phyloP scores from a whole-genome alignment of 2,329 filamentous ascomycete genomes.

The Exophiala sp. region DNA sequence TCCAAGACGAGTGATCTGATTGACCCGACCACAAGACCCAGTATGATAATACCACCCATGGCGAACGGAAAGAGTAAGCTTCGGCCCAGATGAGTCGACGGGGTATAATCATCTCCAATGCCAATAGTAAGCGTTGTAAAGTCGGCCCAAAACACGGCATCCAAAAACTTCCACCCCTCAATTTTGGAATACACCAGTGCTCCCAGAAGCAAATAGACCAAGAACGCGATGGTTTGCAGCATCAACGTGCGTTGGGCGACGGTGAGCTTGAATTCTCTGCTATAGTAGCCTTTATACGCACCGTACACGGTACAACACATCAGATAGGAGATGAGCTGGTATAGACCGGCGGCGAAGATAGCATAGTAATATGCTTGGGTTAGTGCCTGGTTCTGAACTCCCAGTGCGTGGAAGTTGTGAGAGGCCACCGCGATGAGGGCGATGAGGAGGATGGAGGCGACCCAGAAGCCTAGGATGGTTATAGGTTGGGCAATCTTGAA shows the following conservation, averaged over 20 bases:
- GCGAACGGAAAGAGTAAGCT: slow-evolving; percentile 54
- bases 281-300: slow-evolving; percentile 52
- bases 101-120: slow-evolving; percentile 51
- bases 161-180: slow-evolving; percentile 52
- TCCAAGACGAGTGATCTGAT: slow-evolving; percentile 43
- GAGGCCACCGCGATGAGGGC: slow-evolving; percentile 47
- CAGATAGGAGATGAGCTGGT: slow-evolving; percentile 54
- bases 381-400: slow-evolving; percentile 43
- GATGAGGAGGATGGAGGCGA: slow-evolving; percentile 54
- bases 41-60: slow-evolving; percentile 52
- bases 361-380: slow-evolving; percentile 60
- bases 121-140: slow-evolving; percentile 56
- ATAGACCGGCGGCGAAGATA: slow-evolving; percentile 55
- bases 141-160: slow-evolving; percentile 55
- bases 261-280: slow-evolving; percentile 55
- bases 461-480: slow-evolving; percentile 58
- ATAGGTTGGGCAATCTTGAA: slow-evolving; percentile 58
- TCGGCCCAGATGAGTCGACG: slow-evolving; percentile 48
- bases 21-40: slow-evolving; percentile 55
- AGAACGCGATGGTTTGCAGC: slow-evolving; percentile 43
- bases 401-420: slow-evolving; percentile 37
- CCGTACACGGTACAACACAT: slow-evolving; percentile 57
- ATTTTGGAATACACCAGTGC: slow-evolving; percentile 40
- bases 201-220: slow-evolving; percentile 40
- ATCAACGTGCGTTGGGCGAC: slow-evolving; percentile 53